phyloP scores from a whole-genome alignment of 352 stramenopile species.

The Plasmopara muralis region DNA sequence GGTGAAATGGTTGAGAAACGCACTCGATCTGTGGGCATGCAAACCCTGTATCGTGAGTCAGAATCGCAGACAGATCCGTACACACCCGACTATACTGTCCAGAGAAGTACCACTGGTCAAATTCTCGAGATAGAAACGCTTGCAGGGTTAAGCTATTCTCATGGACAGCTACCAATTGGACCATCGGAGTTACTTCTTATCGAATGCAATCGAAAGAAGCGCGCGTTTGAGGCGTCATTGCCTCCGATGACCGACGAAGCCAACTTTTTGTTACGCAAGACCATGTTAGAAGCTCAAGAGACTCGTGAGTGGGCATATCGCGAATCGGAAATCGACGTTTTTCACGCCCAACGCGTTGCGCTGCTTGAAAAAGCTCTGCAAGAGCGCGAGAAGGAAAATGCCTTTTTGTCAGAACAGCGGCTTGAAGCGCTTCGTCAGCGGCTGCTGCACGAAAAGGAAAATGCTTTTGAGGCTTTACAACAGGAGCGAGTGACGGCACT shows the following conservation, averaged over 20 bases:
- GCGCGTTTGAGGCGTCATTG: constrained; percentile 77
- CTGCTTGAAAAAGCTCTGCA: constrained; percentile 75
- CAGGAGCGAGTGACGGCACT: constrained; percentile 84
- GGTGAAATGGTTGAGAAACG: constrained; percentile 30
- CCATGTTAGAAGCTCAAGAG: constrained; percentile 91
- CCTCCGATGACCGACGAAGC: constrained; percentile 93
- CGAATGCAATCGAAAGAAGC: constrained; percentile 83
- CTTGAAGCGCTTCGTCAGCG: constrained; percentile 83
- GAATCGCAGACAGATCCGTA: constrained; percentile 92
- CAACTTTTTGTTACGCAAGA: constrained; percentile 85
- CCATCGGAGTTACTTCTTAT: constrained; percentile 87
- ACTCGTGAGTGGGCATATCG: constrained; percentile 82
- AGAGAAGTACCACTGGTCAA: constrained; percentile 35
- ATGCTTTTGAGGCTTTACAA: constrained; percentile 70
- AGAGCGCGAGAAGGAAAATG: constrained; percentile 85
- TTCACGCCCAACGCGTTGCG: constrained; percentile 73
- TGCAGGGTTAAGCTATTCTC: constrained; percentile 49
- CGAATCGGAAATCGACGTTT: constrained; percentile 84
- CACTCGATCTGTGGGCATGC: constrained; percentile 74
- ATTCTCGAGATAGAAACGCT: constrained; percentile 84
- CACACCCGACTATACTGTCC: constrained; percentile 87
- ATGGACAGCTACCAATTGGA: constrained; percentile 72
- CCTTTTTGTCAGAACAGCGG: constrained; percentile 89
- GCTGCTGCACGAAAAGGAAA: constrained; percentile 72
- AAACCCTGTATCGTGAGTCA: constrained; percentile 90